Evolutionary conservation across 148 eudicot species (phyloP), one percentile per base, ranked within the genome.

Genomic region (Oxyria digyna): DNA sequence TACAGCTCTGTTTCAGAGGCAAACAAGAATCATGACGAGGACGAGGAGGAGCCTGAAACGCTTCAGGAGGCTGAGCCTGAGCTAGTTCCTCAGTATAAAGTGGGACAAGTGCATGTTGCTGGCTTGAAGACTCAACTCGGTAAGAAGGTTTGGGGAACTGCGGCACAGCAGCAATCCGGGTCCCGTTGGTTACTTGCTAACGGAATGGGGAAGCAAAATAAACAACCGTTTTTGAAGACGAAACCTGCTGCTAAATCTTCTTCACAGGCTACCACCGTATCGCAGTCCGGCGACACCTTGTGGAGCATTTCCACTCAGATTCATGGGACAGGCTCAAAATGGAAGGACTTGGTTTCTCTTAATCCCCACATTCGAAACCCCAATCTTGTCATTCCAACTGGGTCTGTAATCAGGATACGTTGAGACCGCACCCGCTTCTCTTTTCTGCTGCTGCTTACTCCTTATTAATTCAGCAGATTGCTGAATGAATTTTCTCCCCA

Each of bases 171-270:
- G 66, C 91, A 91, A 77, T 82, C 99, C 9, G 99, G 99, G 27
- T 95, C 97, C 3, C 99, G 99, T 12, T 95, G 99, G 99, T 81
- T 95, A 79, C 81, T 88, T 23, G 99, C 94, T 8, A 91, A 88
- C 67, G 99, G 99, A 45, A 95, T 95, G 99, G 97, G 97, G 31
- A 94, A 94, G 87, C 80, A 69, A 62, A 88, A 85, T 43, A 85
- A 90, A 64, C 78, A 73, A 68, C 85, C 87, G 31, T 45, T 83
- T 23, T 49, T 76, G 82, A 90, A 87, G 75, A 78, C 92, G 0
- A 93, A 83, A 76, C 46, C 38, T 68, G 84, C 21, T 45, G 72
- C 72, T 26, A 82, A 78, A 74, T 70, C 87, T 72, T 71, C 83
- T 29, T 46, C 71, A 42, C 79, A 79, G 12, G 75, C 75, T 29